These are phyloP conservation scores for Suillus luteus DNA, from an alignment of 768 basidiomycete genomes.

Conservation along the genomic window DNA sequence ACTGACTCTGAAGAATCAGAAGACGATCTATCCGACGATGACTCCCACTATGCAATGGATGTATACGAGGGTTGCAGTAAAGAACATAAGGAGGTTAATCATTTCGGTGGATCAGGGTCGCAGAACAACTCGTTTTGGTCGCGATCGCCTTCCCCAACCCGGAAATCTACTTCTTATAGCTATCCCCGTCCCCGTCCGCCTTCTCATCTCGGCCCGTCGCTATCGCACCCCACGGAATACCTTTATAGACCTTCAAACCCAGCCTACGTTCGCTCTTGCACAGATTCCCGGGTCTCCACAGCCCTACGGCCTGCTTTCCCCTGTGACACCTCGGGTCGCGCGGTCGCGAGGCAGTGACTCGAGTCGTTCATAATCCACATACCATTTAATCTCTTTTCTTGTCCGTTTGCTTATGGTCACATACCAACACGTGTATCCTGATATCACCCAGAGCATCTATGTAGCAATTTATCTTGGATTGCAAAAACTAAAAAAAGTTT, in stretches of 20 bases:
- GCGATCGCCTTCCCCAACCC: constrained; percentile 13
- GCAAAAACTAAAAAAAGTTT: constrained; percentile 3
- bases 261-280: constrained; percentile 35
- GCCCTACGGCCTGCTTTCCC: constrained; percentile 36
- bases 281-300: constrained; percentile 36
- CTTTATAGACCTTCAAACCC: constrained; percentile 34
- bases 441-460: constrained; percentile 4
- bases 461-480: constrained; percentile 7
- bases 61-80: constrained; percentile 7
- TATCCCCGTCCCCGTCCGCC: constrained; percentile 3
- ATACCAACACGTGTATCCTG: constrained; percentile 9
- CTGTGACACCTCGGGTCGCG: constrained; percentile 9
- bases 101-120: constrained; percentile 9
- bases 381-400: not conserved
- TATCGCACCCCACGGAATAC: constrained; percentile 20
- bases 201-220: constrained; percentile 10
- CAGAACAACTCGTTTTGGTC: constrained; percentile 11
- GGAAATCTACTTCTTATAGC: constrained; percentile 9
- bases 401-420: not conserved
- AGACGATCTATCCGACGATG: constrained; percentile 29
- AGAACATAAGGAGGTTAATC: constrained; percentile 21
- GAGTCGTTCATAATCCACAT: not conserved
- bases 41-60: constrained; percentile 29
- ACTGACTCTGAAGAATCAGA: constrained; percentile 25
- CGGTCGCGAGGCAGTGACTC: not conserved